Percentiles rank a stretch among this genome's conserved stretches.
Conservation (phyloP, 78 protist species). For the Dictyostelium intermedium region DNA sequence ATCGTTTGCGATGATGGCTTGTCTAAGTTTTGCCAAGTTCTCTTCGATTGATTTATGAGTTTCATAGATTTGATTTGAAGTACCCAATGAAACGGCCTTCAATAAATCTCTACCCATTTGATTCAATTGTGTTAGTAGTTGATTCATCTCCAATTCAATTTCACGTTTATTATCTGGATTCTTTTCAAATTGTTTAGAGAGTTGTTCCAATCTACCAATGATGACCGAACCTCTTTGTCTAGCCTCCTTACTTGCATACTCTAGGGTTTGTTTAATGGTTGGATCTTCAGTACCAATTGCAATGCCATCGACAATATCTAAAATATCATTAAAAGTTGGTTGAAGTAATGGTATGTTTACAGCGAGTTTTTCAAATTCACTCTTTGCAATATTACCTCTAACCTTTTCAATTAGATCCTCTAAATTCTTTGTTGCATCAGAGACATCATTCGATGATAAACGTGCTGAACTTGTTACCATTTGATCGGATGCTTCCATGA, state of each 20-base stretch:
- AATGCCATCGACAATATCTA: conserved; percentile 3
- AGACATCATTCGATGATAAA: conserved; percentile 50
- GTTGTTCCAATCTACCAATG: conserved; percentile 14
- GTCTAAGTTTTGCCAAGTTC: conserved; percentile 27
- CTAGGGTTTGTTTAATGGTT: background rate
- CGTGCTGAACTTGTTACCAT: conserved; percentile 74
- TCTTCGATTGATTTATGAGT: conserved; percentile 8
- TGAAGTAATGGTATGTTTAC: background rate
- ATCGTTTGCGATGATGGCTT: background rate
- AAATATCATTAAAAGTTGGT: background rate
- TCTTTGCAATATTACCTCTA: background rate
- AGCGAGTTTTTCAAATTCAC: background rate
- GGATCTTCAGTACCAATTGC: conserved; percentile 25
- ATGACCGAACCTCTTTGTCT: background rate
- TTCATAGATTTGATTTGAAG: conserved; percentile 16
- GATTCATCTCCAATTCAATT: background rate
- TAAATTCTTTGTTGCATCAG: conserved; percentile 12
- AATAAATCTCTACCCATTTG: conserved; percentile 20
- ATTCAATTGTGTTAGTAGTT: background rate
- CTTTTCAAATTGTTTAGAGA: background rate
- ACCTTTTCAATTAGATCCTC: conserved; percentile 15
- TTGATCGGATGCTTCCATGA: conserved; percentile 33
- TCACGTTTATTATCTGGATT: conserved; percentile 18
- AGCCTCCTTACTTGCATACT: background rate
- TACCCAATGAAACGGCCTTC: conserved; percentile 30